Conservation (phyloP, 495 filamentous ascomycete species). For the Aspergillus campestris region DNA sequence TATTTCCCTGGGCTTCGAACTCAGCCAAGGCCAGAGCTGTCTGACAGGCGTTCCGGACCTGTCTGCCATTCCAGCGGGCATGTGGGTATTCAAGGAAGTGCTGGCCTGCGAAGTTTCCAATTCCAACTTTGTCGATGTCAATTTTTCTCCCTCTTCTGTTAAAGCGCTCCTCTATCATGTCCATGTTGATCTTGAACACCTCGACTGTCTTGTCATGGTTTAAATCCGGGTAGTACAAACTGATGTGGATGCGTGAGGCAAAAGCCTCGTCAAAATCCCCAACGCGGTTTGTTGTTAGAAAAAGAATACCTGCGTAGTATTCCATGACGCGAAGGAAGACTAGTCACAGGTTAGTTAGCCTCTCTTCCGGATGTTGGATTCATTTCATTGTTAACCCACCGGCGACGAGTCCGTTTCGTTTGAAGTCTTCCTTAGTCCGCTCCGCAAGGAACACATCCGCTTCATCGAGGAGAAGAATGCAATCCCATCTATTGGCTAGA, state of each 20-base stretch:
- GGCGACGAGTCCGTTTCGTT: conserved; percentile 28
- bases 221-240: conserved; percentile 27
- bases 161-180: too few species aligned
- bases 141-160: too few species aligned
- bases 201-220: too few species aligned
- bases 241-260: conserved; percentile 36
- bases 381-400: too few species aligned
- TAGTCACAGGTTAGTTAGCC: too few species aligned
- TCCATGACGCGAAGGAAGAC: conserved; percentile 47
- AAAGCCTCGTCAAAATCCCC: conserved; percentile 39
- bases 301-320: conserved; percentile 45
- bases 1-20: conserved; percentile 1
- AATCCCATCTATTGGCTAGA: conserved; percentile 38
- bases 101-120: too few species aligned
- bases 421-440: conserved; percentile 25
- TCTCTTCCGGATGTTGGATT: too few species aligned
- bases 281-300: conserved; percentile 44
- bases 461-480: conserved; percentile 47
- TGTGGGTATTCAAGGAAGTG: too few species aligned
- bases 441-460: conserved; percentile 45
- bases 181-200: too few species aligned
- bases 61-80: too few species aligned
- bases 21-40: conserved; percentile 17
- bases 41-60: conserved; percentile 27
- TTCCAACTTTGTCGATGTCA: too few species aligned